Evolutionary conservation across 1,284 basidiomycete genomes (phyloP).

Genomic region (Leucoagaricus sp.): DNA sequence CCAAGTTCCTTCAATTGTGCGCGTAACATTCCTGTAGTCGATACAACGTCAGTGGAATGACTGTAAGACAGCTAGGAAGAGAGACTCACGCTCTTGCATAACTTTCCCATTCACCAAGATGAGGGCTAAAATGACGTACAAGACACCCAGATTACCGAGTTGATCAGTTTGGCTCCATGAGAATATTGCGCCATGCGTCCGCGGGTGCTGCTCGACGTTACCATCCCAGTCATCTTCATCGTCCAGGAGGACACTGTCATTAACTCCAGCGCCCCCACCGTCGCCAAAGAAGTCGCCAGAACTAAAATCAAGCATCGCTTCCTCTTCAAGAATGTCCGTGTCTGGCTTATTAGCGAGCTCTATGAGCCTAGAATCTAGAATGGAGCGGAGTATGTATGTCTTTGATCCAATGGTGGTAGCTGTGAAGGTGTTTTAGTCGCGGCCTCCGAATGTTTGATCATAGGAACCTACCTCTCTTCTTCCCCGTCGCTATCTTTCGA

Average conservation of each 20-base stretch:
- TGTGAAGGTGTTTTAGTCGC: conserved; percentile 23
- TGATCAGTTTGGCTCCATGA: conserved; percentile 70
- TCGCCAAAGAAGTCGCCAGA: conserved; percentile 10
- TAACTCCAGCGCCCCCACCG: not conserved
- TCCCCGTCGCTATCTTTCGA: conserved; percentile 52
- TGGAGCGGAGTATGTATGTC: conserved; percentile 74
- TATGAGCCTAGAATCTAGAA: conserved; percentile 56
- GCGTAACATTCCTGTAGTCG: conserved; percentile 51
- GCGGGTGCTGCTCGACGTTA: conserved; percentile 29
- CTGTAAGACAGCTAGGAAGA: not conserved
- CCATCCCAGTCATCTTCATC: conserved; percentile 37
- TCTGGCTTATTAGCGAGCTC: conserved; percentile 57
- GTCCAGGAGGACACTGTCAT: conserved; percentile 27
- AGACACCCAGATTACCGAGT: conserved; percentile 59
- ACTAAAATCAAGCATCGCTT: conserved; percentile 31
- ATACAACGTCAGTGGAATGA: not conserved
- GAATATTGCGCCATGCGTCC: conserved; percentile 62
- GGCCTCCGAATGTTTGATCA: not conserved
- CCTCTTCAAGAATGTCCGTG: conserved; percentile 56
- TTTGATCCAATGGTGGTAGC: conserved; percentile 62
- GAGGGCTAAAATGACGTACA: conserved; percentile 70
- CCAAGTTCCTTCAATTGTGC: conserved; percentile 61
- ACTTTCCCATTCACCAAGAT: conserved; percentile 70
- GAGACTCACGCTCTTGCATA: conserved; percentile 61
- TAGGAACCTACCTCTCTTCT: conserved; percentile 42